Base-by-base conservation (phyloP, 805 yeast species). In the Candida dendrica region DNA sequence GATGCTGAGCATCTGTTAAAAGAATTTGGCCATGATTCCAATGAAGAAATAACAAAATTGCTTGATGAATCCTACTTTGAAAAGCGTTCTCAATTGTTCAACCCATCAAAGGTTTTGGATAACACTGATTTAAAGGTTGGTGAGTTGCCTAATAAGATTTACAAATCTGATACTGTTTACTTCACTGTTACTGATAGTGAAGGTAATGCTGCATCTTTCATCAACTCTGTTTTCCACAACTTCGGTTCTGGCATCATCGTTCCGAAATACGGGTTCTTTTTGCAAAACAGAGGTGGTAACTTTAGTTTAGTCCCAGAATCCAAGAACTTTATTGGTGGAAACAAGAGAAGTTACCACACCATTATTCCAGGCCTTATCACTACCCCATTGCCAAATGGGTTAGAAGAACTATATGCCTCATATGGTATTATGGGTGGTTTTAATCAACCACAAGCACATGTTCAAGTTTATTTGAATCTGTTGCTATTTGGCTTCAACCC, bases 371-470 rank as follows among this genome's bases (percentile, higher is more conserved):
- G 88, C 0, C 73, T 85, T 80, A 74, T 85, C 26, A 85, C 95
- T 13, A 59, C 65, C 3, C 65, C 64, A 4, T 46, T 49, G 3
- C 45, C 43, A 3, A 55, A 57, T 39, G 64, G 60, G 26, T 47
- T 45, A 5, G 69, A 64, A 22, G 75, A 74, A 22, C 60, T 85
- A n/a, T 79, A 70, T 52, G 88, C 89, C 1, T 64, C 81, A n/a
- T 81, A 71, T 50, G 93, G 91, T 39, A 84, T 82, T 46, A 84
- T 84, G 88, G 95, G 95, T 15, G 95, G 91, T 0, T 85, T 79
- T 64, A 84, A 81, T 66, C 95, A 86, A 59, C 95, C 95, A 3
- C 87, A 83, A 51, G 90, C 90, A 2, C 95, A 85, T 51, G 78
- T 85, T 6, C 91, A 84, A 58, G 90, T 83, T 31, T 80, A 75